Base-by-base conservation (phyloP, 495 filamentous ascomycete genomes). In the Hypomontagnella submonticulosa region DNA sequence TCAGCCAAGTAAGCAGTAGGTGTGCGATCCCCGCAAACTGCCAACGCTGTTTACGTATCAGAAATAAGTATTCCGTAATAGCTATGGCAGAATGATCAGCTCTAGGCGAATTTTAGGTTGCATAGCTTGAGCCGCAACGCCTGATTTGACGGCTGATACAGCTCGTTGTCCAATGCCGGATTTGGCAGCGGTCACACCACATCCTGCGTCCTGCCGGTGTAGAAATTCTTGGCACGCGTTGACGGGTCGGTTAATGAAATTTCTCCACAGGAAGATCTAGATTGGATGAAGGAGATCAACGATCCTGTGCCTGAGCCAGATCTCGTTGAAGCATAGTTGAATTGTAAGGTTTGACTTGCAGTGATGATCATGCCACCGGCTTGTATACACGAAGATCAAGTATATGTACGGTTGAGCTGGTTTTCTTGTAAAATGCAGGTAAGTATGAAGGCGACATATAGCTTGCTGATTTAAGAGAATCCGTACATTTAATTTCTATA, bases 231-330 rank as follows among this genome's bases (percentile, higher is more conserved):
- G 54, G 49, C 55, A 19, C 44, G 52, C 23, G 11, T 38, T 36
- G 33, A 47, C 41, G 46, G 34, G 52, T 50, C 43, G 47, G 48
- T 54, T 44, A 62, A 52, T 57, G 15, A 23, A 63, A 51, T 19
- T 63, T 52, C 36, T 23, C 66, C 63, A 57, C 53, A 20, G 18
- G 42, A n/a, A 55, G 54, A 61, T 65, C 59, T 44, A 42, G 61
- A 37, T 37, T 43, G 54, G 46, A 63, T 57, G 36, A 38, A 34
- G 20, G 9, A 46, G 59, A 47, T 37, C 30, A 30, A 34, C 61
- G 57, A 63, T 69, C 54, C 59, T 58, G 46, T 64, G 34, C 62
- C 58, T 70, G 70, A 69, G 47, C 32, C 38, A 60, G 55, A 66
- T 55, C 62, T 66, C 16, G 48, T 12, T 48, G 20, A 19, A 15